A percentile compares a stretch with the other conserved stretches of the same genome.
These are phyloP conservation scores for Oryza meridionalis DNA, from an alignment of 176 grass and related monocot genomes.

Conservation along the genomic window DNA sequence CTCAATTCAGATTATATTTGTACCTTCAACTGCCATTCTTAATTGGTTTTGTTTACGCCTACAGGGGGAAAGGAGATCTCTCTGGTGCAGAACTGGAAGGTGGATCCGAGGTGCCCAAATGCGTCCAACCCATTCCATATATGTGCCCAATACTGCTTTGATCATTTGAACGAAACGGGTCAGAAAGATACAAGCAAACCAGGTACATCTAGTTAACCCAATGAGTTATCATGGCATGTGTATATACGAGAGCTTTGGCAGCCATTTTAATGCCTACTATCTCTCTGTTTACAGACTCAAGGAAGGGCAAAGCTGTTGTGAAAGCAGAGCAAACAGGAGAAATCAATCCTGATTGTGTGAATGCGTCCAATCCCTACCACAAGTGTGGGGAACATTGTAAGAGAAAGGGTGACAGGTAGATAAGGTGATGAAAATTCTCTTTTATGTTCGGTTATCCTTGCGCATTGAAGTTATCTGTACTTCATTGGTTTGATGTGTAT, in stretches of 20 bases:
- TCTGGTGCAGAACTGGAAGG: constrained; percentile 47
- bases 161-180: constrained; percentile 49
- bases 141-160: constrained; percentile 70
- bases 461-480: constrained; percentile 5
- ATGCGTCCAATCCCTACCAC: constrained; percentile 93
- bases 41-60: not conserved
- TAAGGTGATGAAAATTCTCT: constrained; percentile 38
- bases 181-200: constrained; percentile 35
- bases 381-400: constrained; percentile 72
- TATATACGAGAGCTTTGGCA: not conserved
- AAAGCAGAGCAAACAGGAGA: constrained; percentile 47
- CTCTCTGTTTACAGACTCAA: constrained; percentile 39
- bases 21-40: not conserved
- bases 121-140: constrained; percentile 86
- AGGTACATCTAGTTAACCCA: constrained; percentile 30
- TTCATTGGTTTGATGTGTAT: not conserved
- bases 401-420: constrained; percentile 51
- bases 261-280: constrained; percentile 31
- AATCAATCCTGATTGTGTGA: constrained; percentile 65
- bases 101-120: constrained; percentile 73
- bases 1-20: not conserved
- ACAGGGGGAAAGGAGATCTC: constrained; percentile 29
- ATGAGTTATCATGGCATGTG: not conserved
- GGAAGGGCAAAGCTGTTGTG: constrained; percentile 41
- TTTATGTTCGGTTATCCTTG: not conserved